Evolutionary conservation across 2,329 filamentous ascomycete species (phyloP), one percentile per base, ranked within the genome.

Genomic region (Colletotrichum agaves): DNA sequence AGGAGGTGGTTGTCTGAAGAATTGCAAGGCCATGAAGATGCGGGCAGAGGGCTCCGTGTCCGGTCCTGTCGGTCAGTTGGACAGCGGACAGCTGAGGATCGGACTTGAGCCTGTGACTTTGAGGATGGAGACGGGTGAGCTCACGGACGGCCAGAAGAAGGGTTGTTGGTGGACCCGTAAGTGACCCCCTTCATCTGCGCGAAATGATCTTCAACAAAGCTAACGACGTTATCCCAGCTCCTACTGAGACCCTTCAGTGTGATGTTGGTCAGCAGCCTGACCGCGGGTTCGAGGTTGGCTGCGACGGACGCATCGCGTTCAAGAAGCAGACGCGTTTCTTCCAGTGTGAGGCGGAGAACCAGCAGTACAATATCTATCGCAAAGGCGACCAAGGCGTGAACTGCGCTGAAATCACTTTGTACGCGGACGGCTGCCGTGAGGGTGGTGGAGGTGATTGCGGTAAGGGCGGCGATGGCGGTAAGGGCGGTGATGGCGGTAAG

Each of bases 121-220:
- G 72, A 80, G 31, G 8, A 43, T 69, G 62, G 56, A 83, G 69
- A 79, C 80, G 15, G 82, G 82, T 58, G 84, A 85, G 21, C 82
- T 92, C 68, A 85, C 80, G 17, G 89, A 91, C 74, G 75, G 78
- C 53, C 80, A 81, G 53, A 84, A 85, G 49, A 82, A 86, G 64
- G 88, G 89, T 19, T 91, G 90, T 73, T 88, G 90, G 76, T 79
- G 90, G 73, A 91, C 89, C 70, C 81, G 85, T 87, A 77, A 75
- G 81, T 79, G 21, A 5, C 3, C 21, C 10, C 5, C 7, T 2
- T 12, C 5, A 19, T n/a, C 43, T n/a, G 8, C 37, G 7, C 12
- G 12, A 12, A 33, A 5, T 4, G 7, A 6, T 7, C 27, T 27
- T n/a, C n/a, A n/a, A n/a, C n/a, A 3, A 10, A 5, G 4, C 44